Conservation (phyloP, 495 filamentous ascomycete genomes). For the Podospora comata region DNA sequence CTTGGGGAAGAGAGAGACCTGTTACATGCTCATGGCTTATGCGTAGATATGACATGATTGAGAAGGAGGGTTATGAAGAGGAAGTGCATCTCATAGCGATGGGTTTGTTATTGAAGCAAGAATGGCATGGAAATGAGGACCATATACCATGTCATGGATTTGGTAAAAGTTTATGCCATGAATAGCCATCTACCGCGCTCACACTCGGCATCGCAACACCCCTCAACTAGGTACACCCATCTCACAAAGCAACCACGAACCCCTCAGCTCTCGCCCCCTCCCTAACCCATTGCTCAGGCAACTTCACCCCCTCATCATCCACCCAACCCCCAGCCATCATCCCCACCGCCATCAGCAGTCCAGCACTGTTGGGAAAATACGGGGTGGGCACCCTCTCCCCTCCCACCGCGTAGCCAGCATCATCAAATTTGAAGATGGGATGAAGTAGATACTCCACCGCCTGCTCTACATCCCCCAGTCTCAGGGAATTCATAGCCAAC, state of each 20-base stretch:
- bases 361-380: conserved; percentile 51
- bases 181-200: neutral
- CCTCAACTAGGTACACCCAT: neutral
- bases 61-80: neutral
- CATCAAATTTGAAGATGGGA: conserved; percentile 48
- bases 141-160: neutral
- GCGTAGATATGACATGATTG: neutral
- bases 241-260: conserved; percentile 34
- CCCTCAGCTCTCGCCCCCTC: conserved; percentile 43
- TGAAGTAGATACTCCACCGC: conserved; percentile 50
- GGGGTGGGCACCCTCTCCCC: conserved; percentile 52
- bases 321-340: conserved; percentile 58
- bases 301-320: conserved; percentile 38
- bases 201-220: neutral
- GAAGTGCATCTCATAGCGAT: neutral
- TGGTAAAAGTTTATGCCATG: neutral
- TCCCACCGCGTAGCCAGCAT: conserved; percentile 52
- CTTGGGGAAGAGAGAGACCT: conserved; percentile 4
- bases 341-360: conserved; percentile 48
- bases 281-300: conserved; percentile 44
- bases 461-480: conserved; percentile 44
- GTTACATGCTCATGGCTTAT: neutral
- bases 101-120: neutral
- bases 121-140: neutral
- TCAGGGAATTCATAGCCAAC: conserved; percentile 52